Evolutionary conservation across 106 monocot genomes (phyloP), one percentile per base, ranked within the genome.

Genomic region (Amphibolis antarctica): DNA sequence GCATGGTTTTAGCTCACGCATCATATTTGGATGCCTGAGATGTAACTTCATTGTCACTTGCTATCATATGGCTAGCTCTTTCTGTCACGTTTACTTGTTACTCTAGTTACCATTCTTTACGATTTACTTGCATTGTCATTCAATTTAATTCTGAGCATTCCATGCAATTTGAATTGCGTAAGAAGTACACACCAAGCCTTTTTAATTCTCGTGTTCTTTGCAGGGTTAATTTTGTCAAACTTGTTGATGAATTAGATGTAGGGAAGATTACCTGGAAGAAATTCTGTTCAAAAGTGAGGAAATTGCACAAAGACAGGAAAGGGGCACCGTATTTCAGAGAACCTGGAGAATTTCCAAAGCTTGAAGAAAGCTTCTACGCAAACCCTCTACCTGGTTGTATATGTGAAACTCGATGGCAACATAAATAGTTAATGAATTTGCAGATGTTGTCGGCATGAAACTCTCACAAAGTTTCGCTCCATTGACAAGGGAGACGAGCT

Each of bases 321-420:
- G 93, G 93, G 44, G 83, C 72, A 66, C 93, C 93, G 53, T 86
- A 88, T 67, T 62, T 72, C 20, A 85, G 93, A 60, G 83, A 89
- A 31, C 69, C 75, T 49, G 89, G 93, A 50, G 93, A 89, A 68
- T 66, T 82, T 63, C 93, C 89, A 42, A 94, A 89, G 77, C 72
- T 94, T 25, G 93, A 94, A 68, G 93, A 93, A 61, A 83, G 79
- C 62, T 94, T 94, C 67, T 89, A 81, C 69, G 81, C 93, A 14
- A 94, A 94, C 55, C 88, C 89, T 46, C 68, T 89, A 23, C 89
- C 89, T 30, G 93, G 83, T 24, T 94, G 93, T 59, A 83, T 94
- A 79, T 94, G 93, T 70, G 81, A 78, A 52, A 78, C 64, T 36
- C 67, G 55, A 64, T 23, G 12, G 18, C 28, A 18, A 9, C 2